Evolutionary conservation across 768 basidiomycete species (phyloP), one percentile per base, ranked within the genome.

Genomic region (Auricularia cornea): DNA sequence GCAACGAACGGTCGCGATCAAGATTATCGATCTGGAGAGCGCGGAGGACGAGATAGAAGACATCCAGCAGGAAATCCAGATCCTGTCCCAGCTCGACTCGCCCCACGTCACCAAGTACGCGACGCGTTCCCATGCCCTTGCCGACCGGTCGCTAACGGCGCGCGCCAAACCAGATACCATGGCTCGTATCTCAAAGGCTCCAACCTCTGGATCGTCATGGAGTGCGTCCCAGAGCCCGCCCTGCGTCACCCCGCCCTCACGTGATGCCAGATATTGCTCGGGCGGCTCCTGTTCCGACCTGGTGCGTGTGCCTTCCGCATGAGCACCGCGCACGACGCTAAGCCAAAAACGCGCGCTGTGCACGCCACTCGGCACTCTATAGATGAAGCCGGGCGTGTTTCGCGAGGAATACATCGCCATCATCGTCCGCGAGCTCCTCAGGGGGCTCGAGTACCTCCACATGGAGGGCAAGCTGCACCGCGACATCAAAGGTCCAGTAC

Each of bases 31-130:
- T 79, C 84, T 99, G 33, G 97, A 99, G 76, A 94, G 92, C 72
- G 97, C 97, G 60, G 97, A 98, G 75, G 97, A 99, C 72, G 97
- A 99, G 79, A 98, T 98, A 72, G 97, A 98, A 74, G 97, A 98
- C 77, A 98, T 99, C 64, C 94, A 98, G 70, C 93, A 97, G 74
- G 97, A 99, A 75, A 98, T 99, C 62, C 93, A 97, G 75, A 98
- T 99, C 66, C 84, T 99, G 16, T 94, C 92, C 6, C 95, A 98
- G 72, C 77, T 99, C 68, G 96, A 98, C 75, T 98, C 94, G 29
- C 88, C 92, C 30, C 89, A 91, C 77, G 96, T 98, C 62, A 98
- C 96, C 67, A 96, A 93, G 91, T 94, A 69, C 72, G 87, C 81
- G 65, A 63, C 65, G 62, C 67, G 59, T 63, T 70, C 69, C 63